Evolutionary conservation across 257 asterid species (phyloP), one percentile per base, ranked within the genome.

Genomic region (Solanum raphanifolium): DNA sequence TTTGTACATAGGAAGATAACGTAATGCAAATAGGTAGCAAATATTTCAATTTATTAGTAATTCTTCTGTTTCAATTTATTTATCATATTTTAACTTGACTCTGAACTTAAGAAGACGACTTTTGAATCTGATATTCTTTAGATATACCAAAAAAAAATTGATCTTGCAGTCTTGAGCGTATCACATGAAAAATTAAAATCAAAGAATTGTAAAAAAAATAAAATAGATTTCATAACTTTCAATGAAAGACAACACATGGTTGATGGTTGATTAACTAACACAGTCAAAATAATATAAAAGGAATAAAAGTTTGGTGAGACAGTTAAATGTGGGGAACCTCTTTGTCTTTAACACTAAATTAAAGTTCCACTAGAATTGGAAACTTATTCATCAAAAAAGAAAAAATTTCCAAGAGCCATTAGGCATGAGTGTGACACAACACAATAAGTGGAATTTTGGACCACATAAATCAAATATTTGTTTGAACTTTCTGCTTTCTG

Each of bases 161-260:
- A 4, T 4, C 52, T 43, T 43, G 6, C 0, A 48, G 0, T 48
- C 6, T 62, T n/a, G 0, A n/a, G 0, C 1, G 9, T 62, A 10
- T 23, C 6, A 4, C 1, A 4, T 62, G 15, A 0, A 23, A 62
- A 62, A 4, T 62, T 62, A 10, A 7, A 62, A 62, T 60, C 2
- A 60, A 23, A 0, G 0, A 60, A 23, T 9, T 23, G 27, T 8
- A 58, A 58, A 58, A 58, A 55, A 1, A 21, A 7, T 7, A 60
- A 21, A 7, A 60, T 23, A 23, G 2, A 8, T 60, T 60, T 3
- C 11, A 20, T 23, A 75, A 38, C 83, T 75, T 75, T n/a, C 15
- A 75, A 76, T n/a, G 60, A 76, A 76, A 39, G 16, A 43, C 13
- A 41, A 78, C 2, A 25, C 25, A 62, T 62, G 29, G 71, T 23